These are phyloP conservation scores for Cryptococcus deneoformans DNA, from an alignment of 1,284 basidiomycete species.

Conservation along the genomic window DNA sequence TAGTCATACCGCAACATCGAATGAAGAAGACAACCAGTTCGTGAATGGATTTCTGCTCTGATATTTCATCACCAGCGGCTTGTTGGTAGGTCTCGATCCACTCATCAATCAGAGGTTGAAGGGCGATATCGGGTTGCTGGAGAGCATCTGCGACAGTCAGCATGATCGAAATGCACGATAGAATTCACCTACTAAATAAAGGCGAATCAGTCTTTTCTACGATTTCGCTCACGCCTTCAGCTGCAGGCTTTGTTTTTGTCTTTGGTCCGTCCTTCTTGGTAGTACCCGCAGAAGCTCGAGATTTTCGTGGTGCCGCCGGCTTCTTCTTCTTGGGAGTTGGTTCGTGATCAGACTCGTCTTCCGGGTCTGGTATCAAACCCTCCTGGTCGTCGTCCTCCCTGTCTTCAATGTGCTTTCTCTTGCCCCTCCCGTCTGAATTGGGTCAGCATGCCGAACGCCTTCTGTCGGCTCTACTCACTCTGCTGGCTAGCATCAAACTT, in stretches of 20 bases:
- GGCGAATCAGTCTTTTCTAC: conserved; percentile 38
- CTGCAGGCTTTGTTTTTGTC: conserved; percentile 1
- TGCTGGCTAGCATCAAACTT: conserved; percentile 25
- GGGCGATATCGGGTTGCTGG: conserved; percentile 42
- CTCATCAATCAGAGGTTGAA: conserved; percentile 46
- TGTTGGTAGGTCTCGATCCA: conserved; percentile 47
- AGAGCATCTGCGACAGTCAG: conserved; percentile 39
- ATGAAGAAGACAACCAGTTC: conserved; percentile 48
- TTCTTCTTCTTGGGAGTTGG: conserved; percentile 18
- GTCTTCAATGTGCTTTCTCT: conserved; percentile 10
- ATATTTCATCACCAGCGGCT: conserved; percentile 35
- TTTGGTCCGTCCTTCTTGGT: conserved; percentile 14
- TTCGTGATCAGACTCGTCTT: conserved; percentile 20
- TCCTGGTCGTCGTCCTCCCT: conserved; percentile 15
- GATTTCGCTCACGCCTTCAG: conserved; percentile 10
- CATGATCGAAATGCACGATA: neutral
- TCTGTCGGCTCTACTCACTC: conserved; percentile 12
- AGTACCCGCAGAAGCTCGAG: conserved; percentile 6
- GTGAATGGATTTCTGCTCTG: conserved; percentile 43
- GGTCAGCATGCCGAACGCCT: neutral
- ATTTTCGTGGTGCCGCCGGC: conserved; percentile 20
- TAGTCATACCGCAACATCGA: conserved; percentile 42
- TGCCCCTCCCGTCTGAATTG: conserved; percentile 9
- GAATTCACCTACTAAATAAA: conserved; percentile 33
- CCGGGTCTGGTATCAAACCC: conserved; percentile 4